phyloP scores from a whole-genome alignment of 208 protist genomes.

The Trypanosoma cruzi region DNA sequence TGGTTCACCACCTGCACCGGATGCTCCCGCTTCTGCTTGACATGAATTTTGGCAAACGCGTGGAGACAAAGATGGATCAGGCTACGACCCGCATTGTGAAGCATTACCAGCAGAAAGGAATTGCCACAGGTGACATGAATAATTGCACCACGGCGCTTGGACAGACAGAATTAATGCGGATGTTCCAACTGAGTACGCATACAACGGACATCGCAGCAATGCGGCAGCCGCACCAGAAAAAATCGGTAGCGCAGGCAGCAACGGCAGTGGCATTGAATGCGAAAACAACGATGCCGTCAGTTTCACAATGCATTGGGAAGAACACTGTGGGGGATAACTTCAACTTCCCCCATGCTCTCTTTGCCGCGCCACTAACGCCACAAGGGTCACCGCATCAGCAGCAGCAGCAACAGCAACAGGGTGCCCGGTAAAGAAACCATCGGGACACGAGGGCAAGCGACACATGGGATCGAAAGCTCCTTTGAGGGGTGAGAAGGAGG shows the following conservation, averaged over 20 bases:
- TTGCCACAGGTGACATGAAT: not conserved
- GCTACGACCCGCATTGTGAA: slow-evolving; percentile 46
- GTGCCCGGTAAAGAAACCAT: slow-evolving; percentile 1
- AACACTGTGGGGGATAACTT: not conserved
- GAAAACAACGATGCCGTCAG: not conserved
- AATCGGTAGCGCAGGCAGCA: not conserved
- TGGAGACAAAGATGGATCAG: slow-evolving; percentile 56
- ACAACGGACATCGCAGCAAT: not conserved
- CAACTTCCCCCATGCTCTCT: not conserved
- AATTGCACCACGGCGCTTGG: not conserved
- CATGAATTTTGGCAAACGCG: slow-evolving; percentile 65
- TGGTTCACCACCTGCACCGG: slow-evolving; percentile 45
- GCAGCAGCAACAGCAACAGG: slow-evolving; percentile 2
- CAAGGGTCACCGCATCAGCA: not conserved
- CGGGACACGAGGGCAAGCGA: not conserved
- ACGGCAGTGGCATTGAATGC: not conserved
- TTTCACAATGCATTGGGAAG: not conserved
- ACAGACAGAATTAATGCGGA: not conserved
- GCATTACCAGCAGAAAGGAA: slow-evolving; percentile 8
- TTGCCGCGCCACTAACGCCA: not conserved
- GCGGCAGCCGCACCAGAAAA: not conserved
- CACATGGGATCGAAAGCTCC: not conserved
- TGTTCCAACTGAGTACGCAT: not conserved
- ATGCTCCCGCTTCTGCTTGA: slow-evolving; percentile 44
- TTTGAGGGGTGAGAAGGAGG: not conserved